Evolutionary conservation across 2,329 filamentous ascomycete genomes (phyloP), one percentile per base, ranked within the genome.

Genomic region (Penicillium sp.): DNA sequence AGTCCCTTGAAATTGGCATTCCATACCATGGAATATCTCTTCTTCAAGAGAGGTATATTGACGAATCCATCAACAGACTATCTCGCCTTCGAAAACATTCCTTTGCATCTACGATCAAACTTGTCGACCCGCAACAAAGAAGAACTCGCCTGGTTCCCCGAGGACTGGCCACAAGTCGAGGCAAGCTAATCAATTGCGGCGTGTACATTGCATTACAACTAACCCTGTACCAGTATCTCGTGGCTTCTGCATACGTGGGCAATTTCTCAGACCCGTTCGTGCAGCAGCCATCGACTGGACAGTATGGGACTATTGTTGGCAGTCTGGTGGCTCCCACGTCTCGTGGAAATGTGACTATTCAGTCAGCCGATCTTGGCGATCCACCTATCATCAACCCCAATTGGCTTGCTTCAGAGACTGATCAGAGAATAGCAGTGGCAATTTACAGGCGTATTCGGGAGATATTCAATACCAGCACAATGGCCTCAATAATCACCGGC

Each of bases 341-440:
- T 1, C 68, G 70, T 0, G 74, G 74, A 6, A 73, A 65, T 45
- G 58, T 76, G 4, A 71, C 65, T 0, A 65, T 76, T 20, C 39
- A 31, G 7, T 62, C 59, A 2, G 38, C 32, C 2, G 44, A 61
- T 31, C 59, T 48, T 13, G 44, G 50, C 0, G 63, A 68, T 14
- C 50, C 54, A 1, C 74, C 75, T 0, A 49, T 69, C 9, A 69
- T 76, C 42, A 62, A 75, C 45, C 69, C 71, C 1, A 71, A 71
- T 46, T 78, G 68, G 63, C 57, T 78, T 1, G 58, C 57, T 2
- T 59, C 68, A 7, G 62, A 65, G 7, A 57, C 63, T 1, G 75
- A 78, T 27, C 49, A 64, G 16, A 68, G 74, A 10, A 54, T 77
- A 3, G 69, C 66, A 3, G 47, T 78, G 7, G 65, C 67, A 0